These are phyloP conservation scores for Trichoderma semiorbis DNA, from an alignment of 2,329 filamentous ascomycete genomes.

Conservation along the genomic window DNA sequence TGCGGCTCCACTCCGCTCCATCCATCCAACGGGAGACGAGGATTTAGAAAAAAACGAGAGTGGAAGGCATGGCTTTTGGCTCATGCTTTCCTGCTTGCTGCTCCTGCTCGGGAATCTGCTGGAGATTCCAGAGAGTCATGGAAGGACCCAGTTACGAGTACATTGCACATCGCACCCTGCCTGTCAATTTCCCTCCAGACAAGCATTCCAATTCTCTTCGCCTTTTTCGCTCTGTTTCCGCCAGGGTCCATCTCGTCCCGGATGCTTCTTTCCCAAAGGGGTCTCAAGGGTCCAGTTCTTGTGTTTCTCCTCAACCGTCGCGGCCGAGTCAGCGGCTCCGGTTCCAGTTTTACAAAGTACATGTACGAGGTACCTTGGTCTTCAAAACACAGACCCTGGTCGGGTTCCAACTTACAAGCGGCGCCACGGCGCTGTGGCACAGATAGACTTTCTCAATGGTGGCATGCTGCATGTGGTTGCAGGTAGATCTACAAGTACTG, in stretches of 20 bases:
- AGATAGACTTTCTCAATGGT: neutral
- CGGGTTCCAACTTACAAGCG: neutral
- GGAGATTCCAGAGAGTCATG: neutral
- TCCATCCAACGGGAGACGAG: slow-evolving; percentile 7
- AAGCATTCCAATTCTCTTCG: neutral
- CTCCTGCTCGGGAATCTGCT: neutral
- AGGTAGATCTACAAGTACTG: neutral
- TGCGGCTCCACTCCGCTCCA: slow-evolving; percentile 5
- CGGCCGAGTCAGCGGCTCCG: slow-evolving; percentile 11
- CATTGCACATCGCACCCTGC: neutral
- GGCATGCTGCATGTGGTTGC: neutral
- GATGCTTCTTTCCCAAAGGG: neutral
- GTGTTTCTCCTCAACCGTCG: neutral
- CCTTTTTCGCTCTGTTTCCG: neutral
- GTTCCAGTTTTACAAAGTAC: neutral
- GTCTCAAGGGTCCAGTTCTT: neutral
- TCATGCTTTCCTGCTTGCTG: neutral
- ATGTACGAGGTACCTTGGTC: neutral
- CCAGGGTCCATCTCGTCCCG: neutral
- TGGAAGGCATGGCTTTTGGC: neutral
- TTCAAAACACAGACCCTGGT: neutral
- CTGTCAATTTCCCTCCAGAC: neutral
- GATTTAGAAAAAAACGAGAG: neutral
- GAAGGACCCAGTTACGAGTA: neutral
- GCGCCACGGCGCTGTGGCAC: neutral